A percentile compares a stretch with the other conserved stretches of the same genome.
Conservation (phyloP, 176 grass and related monocot genomes). For the Carex pumila region DNA sequence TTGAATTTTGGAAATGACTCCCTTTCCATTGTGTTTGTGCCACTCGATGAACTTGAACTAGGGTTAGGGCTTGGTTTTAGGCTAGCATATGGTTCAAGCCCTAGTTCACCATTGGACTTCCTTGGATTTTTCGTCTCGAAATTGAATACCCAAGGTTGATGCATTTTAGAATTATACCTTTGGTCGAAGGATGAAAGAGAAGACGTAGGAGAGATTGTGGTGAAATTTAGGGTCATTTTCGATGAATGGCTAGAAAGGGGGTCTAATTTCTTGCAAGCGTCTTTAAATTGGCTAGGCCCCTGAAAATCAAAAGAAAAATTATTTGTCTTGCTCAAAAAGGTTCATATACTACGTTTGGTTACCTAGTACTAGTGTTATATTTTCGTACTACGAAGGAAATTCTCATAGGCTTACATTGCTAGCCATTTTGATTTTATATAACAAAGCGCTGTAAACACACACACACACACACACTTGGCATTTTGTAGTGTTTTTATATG, state of each 20-base stretch:
- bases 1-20: conserved; percentile 71
- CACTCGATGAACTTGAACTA: conserved; percentile 39
- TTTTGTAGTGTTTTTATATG: not conserved
- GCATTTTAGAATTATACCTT: not conserved
- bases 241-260: conserved; percentile 4
- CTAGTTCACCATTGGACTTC: conserved; percentile 11
- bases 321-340: not conserved
- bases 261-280: conserved; percentile 40
- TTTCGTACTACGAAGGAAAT: not conserved
- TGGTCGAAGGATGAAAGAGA: conserved; percentile 21
- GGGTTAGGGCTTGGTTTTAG: conserved; percentile 21
- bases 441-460: not conserved
- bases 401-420: not conserved
- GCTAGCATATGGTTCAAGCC: conserved; percentile 6
- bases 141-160: conserved; percentile 19
- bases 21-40: conserved; percentile 55
- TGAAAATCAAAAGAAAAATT: conserved; percentile 14
- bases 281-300: conserved; percentile 31
- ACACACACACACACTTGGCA: not conserved
- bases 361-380: not conserved
- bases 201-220: conserved; percentile 26
- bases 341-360: not conserved
- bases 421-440: not conserved
- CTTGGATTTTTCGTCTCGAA: conserved; percentile 43
- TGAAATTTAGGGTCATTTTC: conserved; percentile 30